Evolutionary conservation across 176 grass and related monocot genomes (phyloP).

Genomic region (Zizania latifolia): DNA sequence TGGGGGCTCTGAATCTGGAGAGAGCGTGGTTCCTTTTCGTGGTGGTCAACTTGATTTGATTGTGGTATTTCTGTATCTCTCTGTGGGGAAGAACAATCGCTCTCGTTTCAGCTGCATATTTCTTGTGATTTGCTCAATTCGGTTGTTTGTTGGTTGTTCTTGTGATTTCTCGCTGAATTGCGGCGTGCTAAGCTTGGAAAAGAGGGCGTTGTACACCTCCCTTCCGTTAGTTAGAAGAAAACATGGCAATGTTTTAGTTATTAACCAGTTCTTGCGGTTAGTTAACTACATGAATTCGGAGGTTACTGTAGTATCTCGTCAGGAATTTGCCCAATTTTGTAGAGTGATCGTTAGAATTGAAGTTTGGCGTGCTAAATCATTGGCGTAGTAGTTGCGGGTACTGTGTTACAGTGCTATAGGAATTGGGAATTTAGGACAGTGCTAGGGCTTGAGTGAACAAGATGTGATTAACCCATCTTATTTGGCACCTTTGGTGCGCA

Average conservation of each 20-base stretch:
- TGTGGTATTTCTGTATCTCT: not conserved
- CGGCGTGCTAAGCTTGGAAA: not conserved
- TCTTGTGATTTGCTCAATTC: not conserved
- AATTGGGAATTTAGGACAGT: not conserved
- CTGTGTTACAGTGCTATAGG: not conserved
- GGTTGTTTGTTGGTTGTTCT: not conserved
- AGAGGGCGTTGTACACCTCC: not conserved
- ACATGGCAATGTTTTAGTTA: not conserved
- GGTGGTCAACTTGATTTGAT: not conserved
- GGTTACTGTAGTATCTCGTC: not conserved
- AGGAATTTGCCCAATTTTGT: not conserved
- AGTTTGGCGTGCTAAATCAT: not conserved
- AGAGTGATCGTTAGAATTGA: not conserved
- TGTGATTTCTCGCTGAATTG: not conserved
- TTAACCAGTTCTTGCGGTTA: not conserved
- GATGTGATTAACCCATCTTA: not conserved
- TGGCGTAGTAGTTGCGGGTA: too few species aligned
- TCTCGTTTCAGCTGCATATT: not conserved
- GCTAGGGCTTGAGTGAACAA: not conserved
- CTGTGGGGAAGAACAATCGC: not conserved
- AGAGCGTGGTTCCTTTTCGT: not conserved
- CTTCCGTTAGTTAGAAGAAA: not conserved
- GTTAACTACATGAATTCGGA: not conserved
- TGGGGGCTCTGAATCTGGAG: slow-evolving; percentile 22
- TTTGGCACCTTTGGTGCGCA: not conserved